These are phyloP conservation scores for Cordia subcordata DNA, from an alignment of 257 asterid genomes.

Conservation along the genomic window DNA sequence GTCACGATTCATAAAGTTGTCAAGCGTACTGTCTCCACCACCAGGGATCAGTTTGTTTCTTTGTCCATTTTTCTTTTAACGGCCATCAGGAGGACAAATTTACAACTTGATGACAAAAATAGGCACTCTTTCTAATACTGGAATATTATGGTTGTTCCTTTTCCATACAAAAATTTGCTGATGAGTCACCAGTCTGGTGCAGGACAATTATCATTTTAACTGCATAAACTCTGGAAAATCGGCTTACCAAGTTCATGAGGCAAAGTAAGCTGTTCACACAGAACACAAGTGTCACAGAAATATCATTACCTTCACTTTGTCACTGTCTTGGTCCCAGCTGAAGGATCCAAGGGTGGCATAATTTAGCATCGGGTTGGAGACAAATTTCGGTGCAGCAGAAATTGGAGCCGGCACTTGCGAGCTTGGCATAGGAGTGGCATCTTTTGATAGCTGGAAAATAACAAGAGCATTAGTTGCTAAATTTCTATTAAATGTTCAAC, in stretches of 20 bases:
- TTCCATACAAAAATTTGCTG: too few relatives aligned
- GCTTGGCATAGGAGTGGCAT: slow-evolving; percentile 27
- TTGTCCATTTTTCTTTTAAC: too few relatives aligned
- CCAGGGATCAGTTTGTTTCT: too few relatives aligned
- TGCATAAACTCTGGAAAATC: neutral
- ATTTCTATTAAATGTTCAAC: too few relatives aligned
- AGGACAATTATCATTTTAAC: too few relatives aligned
- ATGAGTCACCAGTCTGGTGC: too few relatives aligned
- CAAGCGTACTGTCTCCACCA: too few relatives aligned
- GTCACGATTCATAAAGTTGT: too few relatives aligned
- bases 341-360: slow-evolving; percentile 64
- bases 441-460: slow-evolving; percentile 40
- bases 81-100: too few relatives aligned
- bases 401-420: slow-evolving; percentile 28
- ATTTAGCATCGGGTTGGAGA: slow-evolving; percentile 24
- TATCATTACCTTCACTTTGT: slow-evolving; percentile 61
- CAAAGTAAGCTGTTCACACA: neutral
- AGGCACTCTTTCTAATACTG: too few relatives aligned
- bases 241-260: neutral
- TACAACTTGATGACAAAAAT: too few relatives aligned
- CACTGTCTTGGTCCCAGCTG: slow-evolving; percentile 94
- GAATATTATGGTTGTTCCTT: too few relatives aligned
- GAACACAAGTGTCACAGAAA: neutral
- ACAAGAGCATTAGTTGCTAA: neutral
- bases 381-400: slow-evolving; percentile 30